Percentiles rank a stretch among this genome's conserved stretches.
phyloP scores from a whole-genome alignment of 176 grass and related monocot species.

The Carex kokanica region DNA sequence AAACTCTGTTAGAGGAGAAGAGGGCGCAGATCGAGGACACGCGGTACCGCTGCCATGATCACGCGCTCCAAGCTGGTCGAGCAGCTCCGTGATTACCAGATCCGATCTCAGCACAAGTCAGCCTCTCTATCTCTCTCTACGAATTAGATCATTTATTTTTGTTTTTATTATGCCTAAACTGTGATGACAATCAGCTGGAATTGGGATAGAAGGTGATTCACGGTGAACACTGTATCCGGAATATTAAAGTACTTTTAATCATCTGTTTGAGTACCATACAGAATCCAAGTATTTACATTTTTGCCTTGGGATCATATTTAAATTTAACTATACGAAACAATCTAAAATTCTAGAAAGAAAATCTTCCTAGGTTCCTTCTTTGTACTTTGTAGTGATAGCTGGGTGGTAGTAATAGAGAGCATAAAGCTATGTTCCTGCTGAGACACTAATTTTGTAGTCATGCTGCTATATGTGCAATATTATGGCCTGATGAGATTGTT shows the following conservation, averaged over 20 bases:
- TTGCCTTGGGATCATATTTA: not conserved
- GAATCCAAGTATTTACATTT: not conserved
- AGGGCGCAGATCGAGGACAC: slow-evolving; percentile 21
- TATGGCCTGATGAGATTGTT: not conserved
- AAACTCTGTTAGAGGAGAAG: slow-evolving; percentile 41
- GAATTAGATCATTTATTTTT: not conserved
- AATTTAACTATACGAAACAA: not conserved
- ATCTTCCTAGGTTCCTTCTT: not conserved
- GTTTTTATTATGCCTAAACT: not conserved
- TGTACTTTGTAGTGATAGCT: not conserved
- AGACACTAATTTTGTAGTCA: not conserved
- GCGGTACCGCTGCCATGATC: slow-evolving; percentile 61
- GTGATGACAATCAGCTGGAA: not conserved
- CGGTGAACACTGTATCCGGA: not conserved
- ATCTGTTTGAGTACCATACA: not conserved
- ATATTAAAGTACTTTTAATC: not conserved
- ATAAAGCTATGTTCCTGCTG: not conserved
- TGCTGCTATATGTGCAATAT: not conserved
- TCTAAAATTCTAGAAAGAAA: not conserved
- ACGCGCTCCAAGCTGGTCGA: slow-evolving; percentile 98
- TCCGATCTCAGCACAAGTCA: slow-evolving; percentile 99
- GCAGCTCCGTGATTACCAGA: slow-evolving; percentile 96
- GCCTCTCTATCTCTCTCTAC: not conserved
- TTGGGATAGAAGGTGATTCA: not conserved
- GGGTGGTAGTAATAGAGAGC: not conserved